Base-by-base conservation (phyloP, 805 yeast species). In the Metschnikowia sp. region DNA sequence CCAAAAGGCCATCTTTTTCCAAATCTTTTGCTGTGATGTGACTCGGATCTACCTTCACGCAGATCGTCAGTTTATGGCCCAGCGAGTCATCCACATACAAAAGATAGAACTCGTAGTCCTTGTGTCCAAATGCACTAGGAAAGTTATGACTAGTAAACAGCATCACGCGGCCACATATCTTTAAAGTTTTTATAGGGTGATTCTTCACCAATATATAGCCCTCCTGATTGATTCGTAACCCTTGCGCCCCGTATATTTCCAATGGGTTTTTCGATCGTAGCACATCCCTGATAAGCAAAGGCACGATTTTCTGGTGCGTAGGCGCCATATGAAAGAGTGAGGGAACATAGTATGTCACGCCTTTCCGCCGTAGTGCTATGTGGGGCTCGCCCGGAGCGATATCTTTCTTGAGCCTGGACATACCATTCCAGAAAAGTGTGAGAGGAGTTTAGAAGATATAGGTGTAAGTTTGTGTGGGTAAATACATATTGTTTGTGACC, bases 31-130 rank as follows among this genome's bases (percentile, higher is more conserved):
- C 40, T 32, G 22, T 61, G 44, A 7, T 64, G 61, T 13, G 33
- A 0, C 42, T 10, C 13, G 51, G 52, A 2, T 19, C 15, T 2
- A 66, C 53, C 32, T 55, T 59, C 10, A 63, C 68, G 6, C 47
- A 45, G 7, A 72, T 58, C 4, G 48, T 39, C 69, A 68, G 72
- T 3, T 15, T 35, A 2, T 42, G 43, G 3, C 69, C 66, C 11
- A 74, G 70, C 18, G 50, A 60, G 51, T 72, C 77, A 44, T 72
- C 76, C 3, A 72, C 30, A 6, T 55, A 49, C 8, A 72, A 10
- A 15, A 62, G 32, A 41, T 32, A 26, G 42, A 47, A 59, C n/a
- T 40, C 32, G 12, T 40, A 48, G 38, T 9, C 15, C 40, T 34
- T 40, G 47, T 22, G 15, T 2, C 42, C 46, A 8, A 19, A 32